These are phyloP conservation scores for Fusarium coicis DNA, from an alignment of 2,329 filamentous ascomycete species.

Conservation along the genomic window DNA sequence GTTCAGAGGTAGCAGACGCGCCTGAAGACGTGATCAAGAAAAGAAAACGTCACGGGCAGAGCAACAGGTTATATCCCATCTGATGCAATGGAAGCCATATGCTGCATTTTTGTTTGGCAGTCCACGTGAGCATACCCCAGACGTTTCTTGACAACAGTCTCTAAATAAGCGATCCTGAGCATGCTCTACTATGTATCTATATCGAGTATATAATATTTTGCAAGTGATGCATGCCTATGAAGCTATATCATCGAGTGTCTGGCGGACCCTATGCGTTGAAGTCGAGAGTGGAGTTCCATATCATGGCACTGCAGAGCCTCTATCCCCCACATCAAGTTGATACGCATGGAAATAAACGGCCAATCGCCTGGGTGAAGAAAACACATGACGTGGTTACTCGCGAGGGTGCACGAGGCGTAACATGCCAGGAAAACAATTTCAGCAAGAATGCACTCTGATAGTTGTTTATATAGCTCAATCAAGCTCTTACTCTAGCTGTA, in stretches of 20 bases:
- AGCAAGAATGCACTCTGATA: background rate
- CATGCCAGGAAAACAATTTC: slow-evolving; percentile 15
- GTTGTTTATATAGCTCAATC: background rate
- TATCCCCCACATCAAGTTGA: background rate
- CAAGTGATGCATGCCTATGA: background rate
- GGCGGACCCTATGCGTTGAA: background rate
- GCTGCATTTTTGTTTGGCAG: slow-evolving; percentile 13
- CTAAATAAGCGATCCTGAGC: background rate
- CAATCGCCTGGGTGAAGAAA: background rate
- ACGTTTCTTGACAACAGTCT: background rate
- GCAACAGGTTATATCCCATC: slow-evolving; percentile 1
- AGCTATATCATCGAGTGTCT: slow-evolving; percentile 1
- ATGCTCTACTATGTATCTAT: background rate
- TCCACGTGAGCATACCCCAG: slow-evolving; percentile 13
- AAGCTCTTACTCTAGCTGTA: background rate
- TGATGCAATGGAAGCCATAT: background rate
- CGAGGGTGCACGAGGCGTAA: slow-evolving; percentile 25
- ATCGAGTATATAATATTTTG: background rate
- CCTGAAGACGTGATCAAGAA: slow-evolving; percentile 1
- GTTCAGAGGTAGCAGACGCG: background rate
- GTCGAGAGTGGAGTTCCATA: background rate
- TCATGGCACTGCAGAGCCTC: slow-evolving; percentile 1
- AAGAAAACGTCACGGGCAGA: slow-evolving; percentile 6
- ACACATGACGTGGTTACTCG: slow-evolving; percentile 29
- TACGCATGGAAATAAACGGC: background rate